A percentile compares a stretch with the other conserved stretches of the same genome.
phyloP scores from a whole-genome alignment of 768 basidiomycete species.

The Collybia sordida region DNA sequence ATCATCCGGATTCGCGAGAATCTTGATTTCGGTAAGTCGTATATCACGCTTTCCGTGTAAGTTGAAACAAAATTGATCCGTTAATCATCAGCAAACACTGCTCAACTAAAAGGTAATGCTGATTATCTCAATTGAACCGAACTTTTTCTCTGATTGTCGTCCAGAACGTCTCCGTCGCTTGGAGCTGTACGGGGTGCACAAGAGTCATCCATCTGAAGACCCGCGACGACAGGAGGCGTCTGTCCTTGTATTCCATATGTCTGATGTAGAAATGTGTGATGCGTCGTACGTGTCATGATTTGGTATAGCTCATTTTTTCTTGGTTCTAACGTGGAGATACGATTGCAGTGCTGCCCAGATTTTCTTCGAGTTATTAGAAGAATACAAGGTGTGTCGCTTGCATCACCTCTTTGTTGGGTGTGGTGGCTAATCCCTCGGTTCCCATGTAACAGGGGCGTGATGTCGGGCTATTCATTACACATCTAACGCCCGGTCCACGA shows the following conservation, averaged over 20 bases:
- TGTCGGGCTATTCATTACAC: constrained; percentile 52
- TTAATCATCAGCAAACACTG: constrained; percentile 74
- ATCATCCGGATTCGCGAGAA: constrained; percentile 90
- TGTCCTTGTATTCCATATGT: constrained; percentile 88
- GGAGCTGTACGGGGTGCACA: constrained; percentile 82
- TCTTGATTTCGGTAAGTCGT: constrained; percentile 78
- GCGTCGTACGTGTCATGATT: constrained; percentile 69
- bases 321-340: constrained; percentile 5
- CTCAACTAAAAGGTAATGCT: constrained; percentile 79
- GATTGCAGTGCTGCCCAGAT: constrained; percentile 74
- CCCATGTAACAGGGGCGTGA: constrained; percentile 39
- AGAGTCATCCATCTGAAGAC: constrained; percentile 86
- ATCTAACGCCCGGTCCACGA: constrained; percentile 38
- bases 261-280: constrained; percentile 88
- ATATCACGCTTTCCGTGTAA: background rate
- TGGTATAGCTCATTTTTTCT: background rate
- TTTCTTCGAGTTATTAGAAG: constrained; percentile 73
- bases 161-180: constrained; percentile 78
- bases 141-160: background rate
- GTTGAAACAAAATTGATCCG: too few relatives aligned
- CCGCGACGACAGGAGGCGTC: constrained; percentile 74
- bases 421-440: background rate
- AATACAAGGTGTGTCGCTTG: constrained; percentile 59
- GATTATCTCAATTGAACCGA: background rate
- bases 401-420: background rate